phyloP scores from a whole-genome alignment of 116 monocot species.

The Zostera marina region DNA sequence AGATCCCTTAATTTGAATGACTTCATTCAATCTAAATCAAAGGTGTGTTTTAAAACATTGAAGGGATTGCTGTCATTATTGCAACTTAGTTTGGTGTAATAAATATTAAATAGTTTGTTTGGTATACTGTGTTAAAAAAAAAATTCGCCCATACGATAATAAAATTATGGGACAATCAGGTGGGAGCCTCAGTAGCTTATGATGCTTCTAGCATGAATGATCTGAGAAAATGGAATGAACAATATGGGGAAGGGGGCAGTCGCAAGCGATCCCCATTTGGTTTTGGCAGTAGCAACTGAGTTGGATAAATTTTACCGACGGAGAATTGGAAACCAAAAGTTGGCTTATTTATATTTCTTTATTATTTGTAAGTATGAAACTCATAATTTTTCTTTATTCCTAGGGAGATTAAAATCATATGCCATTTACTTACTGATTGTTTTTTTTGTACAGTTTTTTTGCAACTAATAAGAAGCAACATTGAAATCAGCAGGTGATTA shows the following conservation, averaged over 20 bases:
- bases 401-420: no score
- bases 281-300: slow-evolving; percentile 31
- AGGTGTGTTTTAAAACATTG: slow-evolving; percentile 29
- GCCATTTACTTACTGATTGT: no score
- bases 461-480: no score
- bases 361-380: no score
- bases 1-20: slow-evolving; percentile 66
- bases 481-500: no score
- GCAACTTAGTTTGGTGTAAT: no score
- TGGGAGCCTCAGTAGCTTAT: slow-evolving; percentile 82
- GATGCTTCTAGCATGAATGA: slow-evolving; percentile 89
- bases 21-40: slow-evolving; percentile 71
- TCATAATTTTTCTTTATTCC: no score
- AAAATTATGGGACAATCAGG: slow-evolving; percentile 19
- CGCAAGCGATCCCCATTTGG: slow-evolving; percentile 64
- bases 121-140: no score
- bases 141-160: neutral
- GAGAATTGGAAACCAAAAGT: neutral
- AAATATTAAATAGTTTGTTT: no score
- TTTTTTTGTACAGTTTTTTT: no score
- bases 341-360: neutral
- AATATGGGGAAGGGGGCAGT: slow-evolving; percentile 90
- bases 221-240: slow-evolving; percentile 89
- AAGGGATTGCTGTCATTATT: no score
- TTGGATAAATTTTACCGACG: neutral